These are phyloP conservation scores for Betula pendula DNA, from an alignment of 306 rosid genomes.

Conservation along the genomic window DNA sequence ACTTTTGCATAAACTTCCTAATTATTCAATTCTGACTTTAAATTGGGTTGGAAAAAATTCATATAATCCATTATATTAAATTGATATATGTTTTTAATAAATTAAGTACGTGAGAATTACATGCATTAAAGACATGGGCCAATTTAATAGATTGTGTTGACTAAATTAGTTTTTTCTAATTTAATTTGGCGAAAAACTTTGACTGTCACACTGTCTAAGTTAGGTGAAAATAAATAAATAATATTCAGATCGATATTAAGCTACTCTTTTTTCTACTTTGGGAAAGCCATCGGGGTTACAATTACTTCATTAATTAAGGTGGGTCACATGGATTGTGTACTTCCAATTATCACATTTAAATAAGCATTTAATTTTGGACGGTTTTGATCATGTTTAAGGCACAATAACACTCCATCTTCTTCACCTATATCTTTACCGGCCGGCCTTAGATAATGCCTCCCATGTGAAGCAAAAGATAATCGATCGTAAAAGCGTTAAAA, in stretches of 20 bases:
- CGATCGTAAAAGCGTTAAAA: not conserved
- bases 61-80: too few species aligned
- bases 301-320: conserved; percentile 1
- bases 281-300: not conserved
- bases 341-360: not conserved
- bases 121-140: too few species aligned
- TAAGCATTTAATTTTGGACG: conserved; percentile 26
- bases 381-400: conserved; percentile 25
- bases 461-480: conserved; percentile 20
- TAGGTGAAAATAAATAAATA: not conserved
- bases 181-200: too few species aligned
- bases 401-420: not conserved
- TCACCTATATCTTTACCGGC: not conserved
- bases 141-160: too few species aligned
- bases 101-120: too few species aligned
- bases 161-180: too few species aligned
- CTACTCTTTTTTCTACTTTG: conserved; percentile 20
- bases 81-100: too few species aligned
- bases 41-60: too few species aligned
- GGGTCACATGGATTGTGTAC: conserved; percentile 38
- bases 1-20: conserved; percentile 1
- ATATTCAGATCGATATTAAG: not conserved
- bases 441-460: conserved; percentile 31
- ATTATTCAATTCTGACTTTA: not conserved
- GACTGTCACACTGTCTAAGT: too few species aligned